A percentile compares a stretch with the other conserved stretches of the same genome.
phyloP scores from a whole-genome alignment of 2,329 filamentous ascomycete genomes.

The Phyllosticta citribraziliensis region DNA sequence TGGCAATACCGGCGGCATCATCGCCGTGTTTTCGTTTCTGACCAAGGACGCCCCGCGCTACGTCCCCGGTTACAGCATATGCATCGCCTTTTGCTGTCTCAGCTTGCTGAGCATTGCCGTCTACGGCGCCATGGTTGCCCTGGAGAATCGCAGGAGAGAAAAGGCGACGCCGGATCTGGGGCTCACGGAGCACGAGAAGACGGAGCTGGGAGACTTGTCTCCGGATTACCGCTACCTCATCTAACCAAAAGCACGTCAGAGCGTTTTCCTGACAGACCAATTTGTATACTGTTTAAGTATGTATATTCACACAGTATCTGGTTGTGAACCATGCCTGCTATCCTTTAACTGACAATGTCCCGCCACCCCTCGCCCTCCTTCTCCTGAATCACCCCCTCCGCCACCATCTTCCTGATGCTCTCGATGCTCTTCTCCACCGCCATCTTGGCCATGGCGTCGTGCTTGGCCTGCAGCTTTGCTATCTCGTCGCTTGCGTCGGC shows the following conservation, averaged over 20 bases:
- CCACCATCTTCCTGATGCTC: conserved; percentile 33
- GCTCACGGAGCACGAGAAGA: conserved; percentile 53
- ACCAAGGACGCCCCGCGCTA: conserved; percentile 56
- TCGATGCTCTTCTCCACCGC: conserved; percentile 36
- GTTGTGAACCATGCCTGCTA: background rate
- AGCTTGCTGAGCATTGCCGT: conserved; percentile 50
- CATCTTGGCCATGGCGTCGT: conserved; percentile 27
- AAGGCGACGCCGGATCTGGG: conserved; percentile 35
- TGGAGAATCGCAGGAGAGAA: conserved; percentile 52
- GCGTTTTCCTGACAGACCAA: too few relatives aligned
- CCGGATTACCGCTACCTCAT: conserved; percentile 52
- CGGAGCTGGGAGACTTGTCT: conserved; percentile 48
- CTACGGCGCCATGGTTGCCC: conserved; percentile 51
- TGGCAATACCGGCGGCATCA: conserved; percentile 43
- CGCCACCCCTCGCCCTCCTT: background rate
- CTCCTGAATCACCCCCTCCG: conserved; percentile 23
- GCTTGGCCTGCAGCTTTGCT: conserved; percentile 18
- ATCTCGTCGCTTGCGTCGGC: conserved; percentile 25
- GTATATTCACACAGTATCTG: background rate
- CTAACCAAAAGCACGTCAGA: conserved; percentile 22
- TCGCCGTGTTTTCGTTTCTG: conserved; percentile 42
- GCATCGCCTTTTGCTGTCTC: conserved; percentile 61
- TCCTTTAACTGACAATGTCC: background rate
- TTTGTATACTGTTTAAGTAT: too few relatives aligned
- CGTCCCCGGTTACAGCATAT: conserved; percentile 65